phyloP scores from a whole-genome alignment of 345 rosid species.

The Eucalyptus leucophloia region DNA sequence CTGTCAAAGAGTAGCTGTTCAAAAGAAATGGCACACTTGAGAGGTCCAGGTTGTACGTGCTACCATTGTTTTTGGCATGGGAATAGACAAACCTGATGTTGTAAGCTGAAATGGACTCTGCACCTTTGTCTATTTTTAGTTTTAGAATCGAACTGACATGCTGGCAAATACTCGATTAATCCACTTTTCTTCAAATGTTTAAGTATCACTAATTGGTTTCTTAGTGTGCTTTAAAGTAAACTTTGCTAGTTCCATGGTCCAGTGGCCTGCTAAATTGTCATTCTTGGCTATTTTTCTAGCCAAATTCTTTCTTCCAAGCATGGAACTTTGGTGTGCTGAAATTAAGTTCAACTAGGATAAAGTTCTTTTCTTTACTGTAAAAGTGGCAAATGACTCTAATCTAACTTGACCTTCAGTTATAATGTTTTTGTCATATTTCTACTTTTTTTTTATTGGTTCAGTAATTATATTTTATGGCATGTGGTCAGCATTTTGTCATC shows the following conservation, averaged over 20 bases:
- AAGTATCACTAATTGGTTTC: not conserved
- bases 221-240: not conserved
- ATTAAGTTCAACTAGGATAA: not conserved
- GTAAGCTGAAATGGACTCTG: constrained; percentile 23
- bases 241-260: not conserved
- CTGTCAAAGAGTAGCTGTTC: constrained; percentile 61
- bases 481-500: too few species aligned
- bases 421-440: not conserved
- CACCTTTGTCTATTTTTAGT: not conserved
- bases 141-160: not conserved
- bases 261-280: not conserved
- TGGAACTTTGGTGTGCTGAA: not conserved
- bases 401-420: not conserved
- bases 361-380: not conserved
- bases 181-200: not conserved
- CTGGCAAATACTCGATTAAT: not conserved
- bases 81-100: constrained; percentile 92
- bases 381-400: not conserved
- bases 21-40: constrained; percentile 71
- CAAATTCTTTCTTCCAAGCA: not conserved
- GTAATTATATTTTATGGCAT: not conserved
- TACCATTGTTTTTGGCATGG: constrained; percentile 96
- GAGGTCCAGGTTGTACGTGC: constrained; percentile 80
- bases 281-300: not conserved
- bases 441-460: not conserved